Conservation (phyloP, 2,329 filamentous ascomycete genomes). For the Aspergillus ustus region DNA sequence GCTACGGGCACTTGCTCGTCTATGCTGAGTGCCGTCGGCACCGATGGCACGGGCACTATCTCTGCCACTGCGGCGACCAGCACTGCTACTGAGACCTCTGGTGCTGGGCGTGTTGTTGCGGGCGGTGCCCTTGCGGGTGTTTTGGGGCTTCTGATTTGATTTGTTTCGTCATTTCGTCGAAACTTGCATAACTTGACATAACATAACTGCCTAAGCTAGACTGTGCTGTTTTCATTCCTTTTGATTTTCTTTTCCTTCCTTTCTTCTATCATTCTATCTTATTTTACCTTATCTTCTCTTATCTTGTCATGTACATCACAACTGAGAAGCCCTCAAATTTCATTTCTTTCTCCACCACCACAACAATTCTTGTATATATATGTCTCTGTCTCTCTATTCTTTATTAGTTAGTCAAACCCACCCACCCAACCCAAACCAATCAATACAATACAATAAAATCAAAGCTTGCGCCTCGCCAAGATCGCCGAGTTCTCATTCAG, state of each 20-base stretch:
- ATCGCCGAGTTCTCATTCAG: slow-evolving; percentile 3
- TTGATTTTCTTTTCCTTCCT: background rate
- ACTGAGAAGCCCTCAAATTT: background rate
- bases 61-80: slow-evolving; percentile 23
- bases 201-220: too few relatives aligned
- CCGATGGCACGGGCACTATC: slow-evolving; percentile 45
- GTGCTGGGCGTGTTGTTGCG: background rate
- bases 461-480: slow-evolving; percentile 1
- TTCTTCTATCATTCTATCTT: background rate
- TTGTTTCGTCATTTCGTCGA: background rate
- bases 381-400: too few relatives aligned
- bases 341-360: background rate
- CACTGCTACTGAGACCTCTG: background rate
- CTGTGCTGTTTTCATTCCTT: too few relatives aligned
- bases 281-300: too few relatives aligned
- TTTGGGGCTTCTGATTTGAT: background rate
- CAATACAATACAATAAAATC: too few relatives aligned
- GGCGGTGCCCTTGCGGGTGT: background rate
- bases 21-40: slow-evolving; percentile 47
- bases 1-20: slow-evolving; percentile 43
- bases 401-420: background rate
- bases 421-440: too few relatives aligned
- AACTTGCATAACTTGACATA: too few relatives aligned
- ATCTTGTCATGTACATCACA: background rate
- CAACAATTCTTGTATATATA: background rate